Evolutionary conservation across 129 eudicot species (phyloP).

Genomic region (Ambrosia trifida): DNA sequence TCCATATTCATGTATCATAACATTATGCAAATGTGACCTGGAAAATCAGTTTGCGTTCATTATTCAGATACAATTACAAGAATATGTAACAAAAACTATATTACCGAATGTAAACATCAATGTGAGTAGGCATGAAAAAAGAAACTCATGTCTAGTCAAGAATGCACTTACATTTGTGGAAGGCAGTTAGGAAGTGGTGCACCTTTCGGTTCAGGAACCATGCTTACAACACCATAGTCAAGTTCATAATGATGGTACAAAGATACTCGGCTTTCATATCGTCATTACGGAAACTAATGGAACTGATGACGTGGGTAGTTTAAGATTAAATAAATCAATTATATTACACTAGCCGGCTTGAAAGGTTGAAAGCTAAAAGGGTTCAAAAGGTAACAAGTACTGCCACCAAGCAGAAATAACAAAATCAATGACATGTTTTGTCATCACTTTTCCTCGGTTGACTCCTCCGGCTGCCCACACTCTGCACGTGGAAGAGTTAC

Average conservation of each 20-base stretch:
- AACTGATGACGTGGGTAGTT: too few relatives aligned
- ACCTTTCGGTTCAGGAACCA: slow-evolving; percentile 17
- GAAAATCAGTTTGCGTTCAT: slow-evolving; percentile 3
- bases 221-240: slow-evolving; percentile 22
- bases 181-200: slow-evolving; percentile 13
- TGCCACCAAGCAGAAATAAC: too few relatives aligned
- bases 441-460: too few relatives aligned
- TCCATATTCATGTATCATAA: slow-evolving; percentile 1
- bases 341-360: too few relatives aligned
- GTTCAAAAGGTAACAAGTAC: too few relatives aligned
- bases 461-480: too few relatives aligned
- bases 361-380: too few relatives aligned
- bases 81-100: neutral
- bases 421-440: too few relatives aligned
- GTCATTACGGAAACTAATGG: slow-evolving; percentile 20
- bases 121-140: slow-evolving; percentile 6
- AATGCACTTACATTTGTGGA: slow-evolving; percentile 40
- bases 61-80: slow-evolving; percentile 4
- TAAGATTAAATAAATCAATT: too few relatives aligned
- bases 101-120: neutral
- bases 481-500: too few relatives aligned
- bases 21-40: slow-evolving; percentile 11
- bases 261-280: neutral
- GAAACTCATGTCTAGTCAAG: slow-evolving; percentile 19
- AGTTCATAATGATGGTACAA: slow-evolving; percentile 27